Conservation (phyloP, 176 grass and related monocot genomes). For the Rhynchospora tenuis region DNA sequence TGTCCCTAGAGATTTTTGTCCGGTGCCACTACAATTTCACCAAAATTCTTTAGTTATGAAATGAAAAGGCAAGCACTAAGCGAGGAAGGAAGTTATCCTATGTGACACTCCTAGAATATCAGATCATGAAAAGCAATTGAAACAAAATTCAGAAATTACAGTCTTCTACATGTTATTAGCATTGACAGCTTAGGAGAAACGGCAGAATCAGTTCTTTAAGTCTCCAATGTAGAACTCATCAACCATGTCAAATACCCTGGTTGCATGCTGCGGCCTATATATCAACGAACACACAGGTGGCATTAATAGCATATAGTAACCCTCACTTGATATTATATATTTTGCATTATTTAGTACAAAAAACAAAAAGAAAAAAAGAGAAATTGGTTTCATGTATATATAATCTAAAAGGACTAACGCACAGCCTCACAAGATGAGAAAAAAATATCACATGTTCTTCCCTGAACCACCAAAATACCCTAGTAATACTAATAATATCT, state of each 20-base stretch:
- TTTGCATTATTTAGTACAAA: neutral
- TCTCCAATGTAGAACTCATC: conserved; percentile 79
- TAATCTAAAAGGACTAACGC: too few relatives aligned
- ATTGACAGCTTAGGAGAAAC: neutral
- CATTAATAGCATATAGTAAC: too few relatives aligned
- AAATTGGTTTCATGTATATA: too few relatives aligned
- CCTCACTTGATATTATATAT: neutral
- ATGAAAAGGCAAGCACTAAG: neutral
- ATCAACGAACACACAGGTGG: neutral
- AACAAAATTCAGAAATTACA: neutral
- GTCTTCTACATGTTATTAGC: neutral
- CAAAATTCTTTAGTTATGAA: neutral
- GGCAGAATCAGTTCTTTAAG: conserved; percentile 41
- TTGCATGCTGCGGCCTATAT: conserved; percentile 68
- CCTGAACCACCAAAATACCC: too few relatives aligned
- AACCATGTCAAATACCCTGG: conserved; percentile 79
- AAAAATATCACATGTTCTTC: too few relatives aligned
- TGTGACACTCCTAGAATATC: neutral
- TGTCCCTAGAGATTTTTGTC: neutral
- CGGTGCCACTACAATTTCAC: neutral
- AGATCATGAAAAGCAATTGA: neutral
- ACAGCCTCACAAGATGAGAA: too few relatives aligned
- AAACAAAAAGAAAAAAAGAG: too few relatives aligned
- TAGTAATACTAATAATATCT: too few relatives aligned
- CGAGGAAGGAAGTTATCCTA: neutral